A percentile compares a stretch with the other conserved stretches of the same genome.
Conservation (phyloP, 2,329 filamentous ascomycete genomes). For the Coniochaeta ligniaria region DNA sequence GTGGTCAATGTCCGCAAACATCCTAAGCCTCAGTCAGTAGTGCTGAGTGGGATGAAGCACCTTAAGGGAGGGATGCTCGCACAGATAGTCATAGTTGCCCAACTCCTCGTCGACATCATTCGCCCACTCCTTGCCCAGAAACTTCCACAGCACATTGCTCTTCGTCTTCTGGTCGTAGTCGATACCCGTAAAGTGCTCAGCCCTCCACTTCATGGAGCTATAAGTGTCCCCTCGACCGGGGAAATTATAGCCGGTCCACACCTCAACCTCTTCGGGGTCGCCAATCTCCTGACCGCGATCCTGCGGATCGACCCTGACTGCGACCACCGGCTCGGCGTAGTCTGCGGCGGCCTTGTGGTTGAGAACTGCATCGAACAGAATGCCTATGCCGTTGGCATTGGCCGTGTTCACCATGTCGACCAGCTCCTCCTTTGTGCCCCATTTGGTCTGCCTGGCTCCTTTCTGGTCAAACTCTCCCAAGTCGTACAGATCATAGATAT, state of each 20-base stretch:
- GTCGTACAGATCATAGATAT: constrained; percentile 64
- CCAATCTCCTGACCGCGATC: constrained; percentile 49
- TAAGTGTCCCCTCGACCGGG: constrained; percentile 52
- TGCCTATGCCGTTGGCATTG: constrained; percentile 42
- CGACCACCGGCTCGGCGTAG: constrained; percentile 19
- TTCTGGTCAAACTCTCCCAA: constrained; percentile 70
- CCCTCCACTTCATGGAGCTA: constrained; percentile 56
- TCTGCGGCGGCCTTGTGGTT: constrained; percentile 69
- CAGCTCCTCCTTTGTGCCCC: constrained; percentile 59
- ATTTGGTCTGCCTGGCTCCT: constrained; percentile 55
- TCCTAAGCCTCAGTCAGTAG: constrained; percentile 11
- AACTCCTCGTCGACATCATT: constrained; percentile 45
- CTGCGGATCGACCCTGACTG: constrained; percentile 12
- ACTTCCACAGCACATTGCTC: constrained; percentile 57
- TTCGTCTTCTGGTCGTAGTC: constrained; percentile 53
- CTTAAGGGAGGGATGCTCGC: not conserved
- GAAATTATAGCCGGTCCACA: constrained; percentile 63
- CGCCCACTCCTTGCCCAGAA: constrained; percentile 58
- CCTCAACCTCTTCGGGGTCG: constrained; percentile 54
- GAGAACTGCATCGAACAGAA: constrained; percentile 65
- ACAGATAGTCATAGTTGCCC: constrained; percentile 51
- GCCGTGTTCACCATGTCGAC: constrained; percentile 42
- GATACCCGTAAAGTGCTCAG: constrained; percentile 61
- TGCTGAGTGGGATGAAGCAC: not conserved
- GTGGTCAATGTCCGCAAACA: constrained; percentile 28